These are phyloP conservation scores for Vaccinium vitisidaea DNA, from an alignment of 148 eudicot genomes.

Conservation along the genomic window DNA sequence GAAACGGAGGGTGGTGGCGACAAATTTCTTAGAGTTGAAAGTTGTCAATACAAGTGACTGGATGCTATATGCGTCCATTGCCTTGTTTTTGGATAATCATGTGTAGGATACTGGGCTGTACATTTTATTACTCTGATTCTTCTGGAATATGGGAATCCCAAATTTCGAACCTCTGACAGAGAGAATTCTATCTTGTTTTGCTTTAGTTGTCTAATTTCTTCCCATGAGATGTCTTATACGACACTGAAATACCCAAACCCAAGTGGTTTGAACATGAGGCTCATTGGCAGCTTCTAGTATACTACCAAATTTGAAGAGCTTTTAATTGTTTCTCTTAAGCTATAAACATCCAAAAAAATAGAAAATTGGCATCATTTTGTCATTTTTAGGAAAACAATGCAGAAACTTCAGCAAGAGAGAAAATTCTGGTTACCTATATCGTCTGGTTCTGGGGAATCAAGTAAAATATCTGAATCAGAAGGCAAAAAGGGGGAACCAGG, in stretches of 20 bases:
- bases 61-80: not conserved
- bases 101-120: not conserved
- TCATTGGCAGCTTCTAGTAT: not conserved
- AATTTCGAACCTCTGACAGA: not conserved
- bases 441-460: slow-evolving; percentile 16
- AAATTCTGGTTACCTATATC: slow-evolving; percentile 42
- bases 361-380: not conserved
- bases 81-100: not conserved
- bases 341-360: not conserved
- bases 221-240: not conserved
- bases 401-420: not conserved
- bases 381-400: not conserved
- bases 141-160: not conserved
- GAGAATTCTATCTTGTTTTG: not conserved
- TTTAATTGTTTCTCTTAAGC: not conserved
- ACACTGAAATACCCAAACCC: slow-evolving; percentile 5
- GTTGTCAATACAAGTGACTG: not conserved
- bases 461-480: slow-evolving; percentile 74
- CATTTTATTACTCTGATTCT: not conserved
- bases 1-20: not conserved
- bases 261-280: not conserved
- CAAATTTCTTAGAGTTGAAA: not conserved
- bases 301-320: not conserved
- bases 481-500: slow-evolving; percentile 92
- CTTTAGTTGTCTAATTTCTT: not conserved